A percentile compares a stretch with the other conserved stretches of the same genome.
Evolutionary conservation across 768 basidiomycete species (phyloP).

Genomic region (Termitomyces sp.): DNA sequence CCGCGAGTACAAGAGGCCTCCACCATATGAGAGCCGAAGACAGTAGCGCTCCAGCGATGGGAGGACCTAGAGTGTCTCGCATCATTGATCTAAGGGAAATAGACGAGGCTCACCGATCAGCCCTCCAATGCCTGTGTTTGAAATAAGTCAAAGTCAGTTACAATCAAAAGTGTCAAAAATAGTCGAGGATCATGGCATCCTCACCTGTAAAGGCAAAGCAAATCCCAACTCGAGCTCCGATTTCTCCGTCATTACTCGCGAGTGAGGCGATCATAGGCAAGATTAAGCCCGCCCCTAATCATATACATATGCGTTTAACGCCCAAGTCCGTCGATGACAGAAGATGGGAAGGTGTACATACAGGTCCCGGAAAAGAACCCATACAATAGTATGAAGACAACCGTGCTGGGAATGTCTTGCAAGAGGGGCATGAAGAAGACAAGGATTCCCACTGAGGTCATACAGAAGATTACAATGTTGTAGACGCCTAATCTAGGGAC

Average conservation of each 20-base stretch:
- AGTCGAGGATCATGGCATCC: neutral
- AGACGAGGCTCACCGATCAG: slow-evolving; percentile 13
- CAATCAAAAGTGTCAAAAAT: neutral
- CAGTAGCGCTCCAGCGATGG: slow-evolving; percentile 16
- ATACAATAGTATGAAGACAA: slow-evolving; percentile 29
- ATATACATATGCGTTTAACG: neutral
- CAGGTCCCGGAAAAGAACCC: slow-evolving; percentile 38
- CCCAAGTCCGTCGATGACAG: neutral
- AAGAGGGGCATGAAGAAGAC: slow-evolving; percentile 33
- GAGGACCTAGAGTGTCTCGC: slow-evolving; percentile 8
- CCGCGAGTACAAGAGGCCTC: slow-evolving; percentile 13
- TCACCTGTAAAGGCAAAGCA: slow-evolving; percentile 28
- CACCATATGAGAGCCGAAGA: slow-evolving; percentile 16
- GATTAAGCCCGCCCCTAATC: slow-evolving; percentile 33
- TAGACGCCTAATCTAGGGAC: slow-evolving; percentile 23
- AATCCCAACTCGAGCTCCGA: slow-evolving; percentile 50
- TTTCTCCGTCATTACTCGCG: slow-evolving; percentile 39
- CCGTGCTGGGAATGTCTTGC: slow-evolving; percentile 20
- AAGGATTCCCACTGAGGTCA: slow-evolving; percentile 21
- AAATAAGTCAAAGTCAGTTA: neutral
- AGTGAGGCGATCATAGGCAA: slow-evolving; percentile 38
- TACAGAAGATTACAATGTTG: slow-evolving; percentile 26
- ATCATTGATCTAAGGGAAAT: neutral
- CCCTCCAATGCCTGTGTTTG: slow-evolving; percentile 13
- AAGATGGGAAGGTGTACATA: slow-evolving; percentile 16